phyloP scores from a whole-genome alignment of 2,329 filamentous ascomycete species.

The Alternaria conjuncta region DNA sequence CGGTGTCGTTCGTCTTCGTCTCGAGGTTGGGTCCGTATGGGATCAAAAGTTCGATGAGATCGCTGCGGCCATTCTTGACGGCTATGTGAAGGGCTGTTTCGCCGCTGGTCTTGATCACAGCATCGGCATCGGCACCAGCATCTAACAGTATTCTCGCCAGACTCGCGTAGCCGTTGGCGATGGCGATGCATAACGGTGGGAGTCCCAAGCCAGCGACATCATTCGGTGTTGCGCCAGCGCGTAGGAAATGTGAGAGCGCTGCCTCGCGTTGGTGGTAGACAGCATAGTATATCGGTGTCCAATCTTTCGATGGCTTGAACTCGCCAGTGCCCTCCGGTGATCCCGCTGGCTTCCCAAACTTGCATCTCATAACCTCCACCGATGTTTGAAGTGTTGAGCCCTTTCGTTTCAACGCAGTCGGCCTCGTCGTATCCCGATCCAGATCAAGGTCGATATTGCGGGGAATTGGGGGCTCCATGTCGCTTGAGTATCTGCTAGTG shows the following conservation, averaged over 20 bases:
- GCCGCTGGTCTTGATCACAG: constrained; percentile 22
- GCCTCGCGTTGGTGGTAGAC: constrained; percentile 41
- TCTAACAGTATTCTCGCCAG: constrained; percentile 37
- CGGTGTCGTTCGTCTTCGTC: constrained; percentile 23
- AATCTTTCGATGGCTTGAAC: constrained; percentile 33
- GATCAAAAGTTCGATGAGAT: constrained; percentile 37
- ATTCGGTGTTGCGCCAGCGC: constrained; percentile 36
- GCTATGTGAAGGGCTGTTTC: constrained; percentile 44
- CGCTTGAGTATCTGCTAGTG: constrained; percentile 15
- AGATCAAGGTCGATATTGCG: constrained; percentile 21
- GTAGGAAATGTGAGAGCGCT: constrained; percentile 40
- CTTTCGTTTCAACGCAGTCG: constrained; percentile 21
- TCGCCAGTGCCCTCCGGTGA: constrained; percentile 5
- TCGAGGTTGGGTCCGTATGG: constrained; percentile 29
- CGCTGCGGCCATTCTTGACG: constrained; percentile 30
- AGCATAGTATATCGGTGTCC: constrained; percentile 42
- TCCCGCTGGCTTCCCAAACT: constrained; percentile 30
- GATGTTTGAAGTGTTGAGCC: constrained; percentile 38
- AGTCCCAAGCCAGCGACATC: constrained; percentile 25
- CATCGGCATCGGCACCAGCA: constrained; percentile 36
- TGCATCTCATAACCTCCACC: constrained; percentile 41
- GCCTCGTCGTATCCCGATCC: constrained; percentile 10
- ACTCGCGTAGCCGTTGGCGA: constrained; percentile 32
- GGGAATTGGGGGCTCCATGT: constrained; percentile 23
- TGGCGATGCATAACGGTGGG: constrained; percentile 39